A percentile compares a stretch with the other conserved stretches of the same genome.
Evolutionary conservation across 164 flowering plant genomes (phyloP).

Genomic region (Chimonanthus salicifolius): DNA sequence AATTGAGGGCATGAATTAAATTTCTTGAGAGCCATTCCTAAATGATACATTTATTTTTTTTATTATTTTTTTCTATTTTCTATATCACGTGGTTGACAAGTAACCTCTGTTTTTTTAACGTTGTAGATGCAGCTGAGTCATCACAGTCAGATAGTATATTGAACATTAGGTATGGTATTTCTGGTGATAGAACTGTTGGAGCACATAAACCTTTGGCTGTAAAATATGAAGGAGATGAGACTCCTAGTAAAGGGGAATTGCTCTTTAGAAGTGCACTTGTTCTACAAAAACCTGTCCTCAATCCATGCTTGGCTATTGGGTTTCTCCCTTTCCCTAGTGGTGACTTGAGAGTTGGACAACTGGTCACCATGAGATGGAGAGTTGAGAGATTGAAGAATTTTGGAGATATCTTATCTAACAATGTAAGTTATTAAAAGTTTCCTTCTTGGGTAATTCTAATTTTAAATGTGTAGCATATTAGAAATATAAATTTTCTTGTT

Average conservation of each 20-base stretch:
- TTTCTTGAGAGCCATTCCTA: background rate
- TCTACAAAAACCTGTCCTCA: conserved; percentile 80
- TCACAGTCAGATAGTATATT: conserved; percentile 50
- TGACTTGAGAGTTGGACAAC: conserved; percentile 86
- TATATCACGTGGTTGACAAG: background rate
- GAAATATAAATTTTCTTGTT: too few relatives aligned
- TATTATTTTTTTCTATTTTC: background rate
- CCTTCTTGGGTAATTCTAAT: background rate
- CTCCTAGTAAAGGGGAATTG: conserved; percentile 25
- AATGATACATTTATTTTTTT: too few relatives aligned
- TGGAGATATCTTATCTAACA: conserved; percentile 33
- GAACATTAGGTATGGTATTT: conserved; percentile 64
- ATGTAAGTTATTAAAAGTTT: conserved; percentile 43
- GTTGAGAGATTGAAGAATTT: conserved; percentile 77
- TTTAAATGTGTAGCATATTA: background rate
- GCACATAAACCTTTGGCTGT: conserved; percentile 67
- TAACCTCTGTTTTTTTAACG: background rate
- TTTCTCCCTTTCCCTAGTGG: conserved; percentile 85
- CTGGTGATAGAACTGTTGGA: conserved; percentile 69
- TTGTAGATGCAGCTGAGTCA: conserved; percentile 45
- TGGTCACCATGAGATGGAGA: conserved; percentile 85
- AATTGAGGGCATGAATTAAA: background rate
- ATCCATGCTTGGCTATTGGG: conserved; percentile 94
- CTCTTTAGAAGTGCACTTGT: conserved; percentile 71
- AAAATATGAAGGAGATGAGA: conserved; percentile 22